These are phyloP conservation scores for Colletotrichum liaoningense DNA, from an alignment of 2,329 filamentous ascomycete genomes.

Conservation along the genomic window DNA sequence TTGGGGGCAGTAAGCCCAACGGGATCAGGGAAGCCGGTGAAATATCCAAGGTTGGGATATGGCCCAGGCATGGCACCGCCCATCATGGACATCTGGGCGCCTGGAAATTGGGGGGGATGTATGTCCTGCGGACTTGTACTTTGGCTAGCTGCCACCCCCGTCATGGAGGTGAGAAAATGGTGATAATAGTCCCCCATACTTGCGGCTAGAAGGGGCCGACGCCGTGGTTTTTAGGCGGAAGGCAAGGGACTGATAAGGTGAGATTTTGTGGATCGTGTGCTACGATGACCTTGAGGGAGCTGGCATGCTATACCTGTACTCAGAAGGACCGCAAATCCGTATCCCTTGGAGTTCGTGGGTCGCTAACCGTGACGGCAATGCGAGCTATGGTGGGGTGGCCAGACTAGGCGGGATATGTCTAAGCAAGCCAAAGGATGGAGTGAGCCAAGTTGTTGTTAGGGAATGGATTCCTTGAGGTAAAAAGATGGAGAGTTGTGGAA, in stretches of 20 bases:
- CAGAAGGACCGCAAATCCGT: not conserved
- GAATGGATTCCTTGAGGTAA: not conserved
- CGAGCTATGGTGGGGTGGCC: not conserved
- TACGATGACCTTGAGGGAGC: slow-evolving; percentile 9
- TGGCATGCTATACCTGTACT: slow-evolving; percentile 21
- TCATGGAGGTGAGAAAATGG: slow-evolving; percentile 65
- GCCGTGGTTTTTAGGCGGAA: not conserved
- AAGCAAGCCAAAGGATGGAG: not conserved
- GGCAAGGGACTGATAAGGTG: slow-evolving; percentile 2
- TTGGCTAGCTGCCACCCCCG: slow-evolving; percentile 54
- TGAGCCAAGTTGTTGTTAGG: slow-evolving; percentile 4
- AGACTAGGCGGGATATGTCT: not conserved
- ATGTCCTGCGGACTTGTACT: slow-evolving; percentile 53
- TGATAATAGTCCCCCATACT: slow-evolving; percentile 69
- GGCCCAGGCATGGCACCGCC: slow-evolving; percentile 51
- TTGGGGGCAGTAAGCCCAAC: slow-evolving; percentile 61
- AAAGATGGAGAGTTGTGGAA: not conserved
- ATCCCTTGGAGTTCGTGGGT: slow-evolving; percentile 15
- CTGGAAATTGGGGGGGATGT: slow-evolving; percentile 50
- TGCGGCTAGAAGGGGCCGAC: not conserved
- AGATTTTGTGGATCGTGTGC: slow-evolving; percentile 22
- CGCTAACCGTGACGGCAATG: slow-evolving; percentile 4
- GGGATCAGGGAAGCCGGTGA: slow-evolving; percentile 62
- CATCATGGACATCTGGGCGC: slow-evolving; percentile 42
- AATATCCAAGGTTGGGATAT: slow-evolving; percentile 62